Conservation (phyloP, 2,329 filamentous ascomycete genomes). For the Huntiella omanensis region DNA sequence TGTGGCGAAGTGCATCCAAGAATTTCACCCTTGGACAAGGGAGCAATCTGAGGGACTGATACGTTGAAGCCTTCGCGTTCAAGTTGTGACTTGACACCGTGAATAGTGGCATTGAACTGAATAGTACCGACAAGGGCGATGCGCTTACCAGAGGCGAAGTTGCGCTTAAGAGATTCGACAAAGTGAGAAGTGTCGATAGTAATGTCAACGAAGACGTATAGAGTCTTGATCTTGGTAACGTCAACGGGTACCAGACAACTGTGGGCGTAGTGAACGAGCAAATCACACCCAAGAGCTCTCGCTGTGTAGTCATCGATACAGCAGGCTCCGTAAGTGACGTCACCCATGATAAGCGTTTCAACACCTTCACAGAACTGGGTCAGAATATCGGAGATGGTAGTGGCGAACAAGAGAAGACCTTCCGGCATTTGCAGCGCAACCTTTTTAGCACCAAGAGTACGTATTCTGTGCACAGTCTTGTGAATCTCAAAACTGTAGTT, state of each 20-base stretch:
- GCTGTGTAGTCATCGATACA: slow-evolving; percentile 98
- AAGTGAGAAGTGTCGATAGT: slow-evolving; percentile 84
- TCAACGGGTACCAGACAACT: slow-evolving; percentile 92
- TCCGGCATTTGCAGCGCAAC: slow-evolving; percentile 96
- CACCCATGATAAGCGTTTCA: slow-evolving; percentile 94
- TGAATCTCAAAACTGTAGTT: slow-evolving; percentile 99
- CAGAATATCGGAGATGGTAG: slow-evolving; percentile 91
- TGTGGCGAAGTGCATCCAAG: slow-evolving; percentile 88
- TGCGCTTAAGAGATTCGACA: slow-evolving; percentile 68
- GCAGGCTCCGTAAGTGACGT: slow-evolving; percentile 95
- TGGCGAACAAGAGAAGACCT: slow-evolving; percentile 84
- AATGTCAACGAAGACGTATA: slow-evolving; percentile 98
- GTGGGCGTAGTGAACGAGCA: slow-evolving; percentile 93
- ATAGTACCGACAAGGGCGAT: slow-evolving; percentile 93
- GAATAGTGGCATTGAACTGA: slow-evolving; percentile 94
- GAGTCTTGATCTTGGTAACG: slow-evolving; percentile 87
- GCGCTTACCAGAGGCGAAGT: slow-evolving; percentile 68
- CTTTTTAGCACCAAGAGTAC: slow-evolving; percentile 56
- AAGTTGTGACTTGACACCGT: slow-evolving; percentile 60
- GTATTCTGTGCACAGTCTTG: slow-evolving; percentile 92
- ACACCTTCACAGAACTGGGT: slow-evolving; percentile 82
- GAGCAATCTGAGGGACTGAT: slow-evolving; percentile 78
- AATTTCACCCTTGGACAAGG: slow-evolving; percentile 86
- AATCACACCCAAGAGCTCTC: slow-evolving; percentile 76
- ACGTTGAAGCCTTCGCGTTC: slow-evolving; percentile 73